Base-by-base conservation (phyloP, 345 rosid genomes). In the Murraya paniculata region DNA sequence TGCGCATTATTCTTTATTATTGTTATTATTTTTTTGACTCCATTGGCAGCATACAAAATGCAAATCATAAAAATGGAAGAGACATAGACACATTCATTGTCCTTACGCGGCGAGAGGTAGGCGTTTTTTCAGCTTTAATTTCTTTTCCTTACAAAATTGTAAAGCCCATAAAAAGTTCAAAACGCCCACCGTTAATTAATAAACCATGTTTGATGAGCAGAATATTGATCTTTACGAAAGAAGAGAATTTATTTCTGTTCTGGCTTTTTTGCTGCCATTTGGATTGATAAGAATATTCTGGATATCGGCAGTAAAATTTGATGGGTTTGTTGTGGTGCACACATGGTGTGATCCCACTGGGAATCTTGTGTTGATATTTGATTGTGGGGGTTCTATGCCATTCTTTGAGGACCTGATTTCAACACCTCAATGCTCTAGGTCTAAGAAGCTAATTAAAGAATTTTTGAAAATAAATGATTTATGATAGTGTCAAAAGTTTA, bases 121-220 rank as follows among this genome's bases (percentile, higher is more conserved):
- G 25, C n/a, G 76, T 25, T 39, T 75, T 25, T 68, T 31, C 61
- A 25, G 75, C n/a, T 74, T 69, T 45, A 45, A 45, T 45, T 45
- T 11, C 50, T 45, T 24, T 18, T 74, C 41, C 61, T 27, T 50
- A 27, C 41, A 59, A 67, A 28, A 53, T 53, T 64, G 27, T 56
- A 57, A 55, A 71, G 76, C 30, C 16, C 21, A n/a, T 9, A 2
- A 27, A 59, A 27, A 36, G 39, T 11, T 64, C 55, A 48, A 3
- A 50, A 50, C 25, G 36, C 82, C 89, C 89, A 82, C 86, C 68
- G 80, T 78, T 33, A 74, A 78, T 81, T n/a, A 78, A 75, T 78
- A 86, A 78, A 81, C 84, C 70, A 69, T 60, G 74, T 79, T 84
- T 50, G 78, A 77, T 50, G 56, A 18, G 22, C 22, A 50, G 50